Percentiles rank a stretch among this genome's conserved stretches.
These are phyloP conservation scores for Triticum monococcum DNA, from an alignment of 176 grass and related monocot species.

Conservation along the genomic window DNA sequence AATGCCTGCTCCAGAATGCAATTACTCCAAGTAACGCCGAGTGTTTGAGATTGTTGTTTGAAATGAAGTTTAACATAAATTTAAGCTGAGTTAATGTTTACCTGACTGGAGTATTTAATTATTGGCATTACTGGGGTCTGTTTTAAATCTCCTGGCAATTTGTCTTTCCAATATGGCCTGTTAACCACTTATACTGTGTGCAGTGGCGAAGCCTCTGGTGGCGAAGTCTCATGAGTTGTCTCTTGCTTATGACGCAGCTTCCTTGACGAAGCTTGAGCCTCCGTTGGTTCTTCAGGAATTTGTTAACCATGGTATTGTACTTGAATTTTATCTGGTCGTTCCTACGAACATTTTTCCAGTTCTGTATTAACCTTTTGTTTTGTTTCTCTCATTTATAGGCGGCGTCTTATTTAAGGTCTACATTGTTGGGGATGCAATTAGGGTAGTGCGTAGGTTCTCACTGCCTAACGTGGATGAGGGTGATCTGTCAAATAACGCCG, in stretches of 20 bases:
- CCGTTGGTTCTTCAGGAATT: conserved; percentile 97
- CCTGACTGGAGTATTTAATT: background rate
- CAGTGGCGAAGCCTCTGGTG: conserved; percentile 94
- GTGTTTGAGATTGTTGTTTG: background rate
- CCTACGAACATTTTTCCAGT: background rate
- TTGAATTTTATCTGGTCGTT: background rate
- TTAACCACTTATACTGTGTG: conserved; percentile 32
- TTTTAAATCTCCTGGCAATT: background rate
- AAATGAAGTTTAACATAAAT: background rate
- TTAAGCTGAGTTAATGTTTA: background rate
- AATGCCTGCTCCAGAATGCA: background rate
- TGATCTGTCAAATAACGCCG: conserved; percentile 57
- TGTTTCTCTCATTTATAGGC: conserved; percentile 44
- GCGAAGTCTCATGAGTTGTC: conserved; percentile 86
- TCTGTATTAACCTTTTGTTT: conserved; percentile 19
- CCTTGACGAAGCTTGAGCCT: conserved; percentile 80
- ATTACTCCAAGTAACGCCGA: background rate
- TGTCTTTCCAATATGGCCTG: background rate
- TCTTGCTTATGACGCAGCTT: conserved; percentile 86
- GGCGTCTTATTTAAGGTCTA: conserved; percentile 97
- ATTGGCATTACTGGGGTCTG: background rate
- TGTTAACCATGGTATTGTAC: conserved; percentile 76
- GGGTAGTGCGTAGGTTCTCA: conserved; percentile 83
- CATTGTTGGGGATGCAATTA: conserved; percentile 91
- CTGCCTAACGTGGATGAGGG: conserved; percentile 77